Percentiles rank a stretch among this genome's conserved stretches.
phyloP scores from a whole-genome alignment of 2,329 filamentous ascomycete genomes.

The Ceratocystis ficicola region DNA sequence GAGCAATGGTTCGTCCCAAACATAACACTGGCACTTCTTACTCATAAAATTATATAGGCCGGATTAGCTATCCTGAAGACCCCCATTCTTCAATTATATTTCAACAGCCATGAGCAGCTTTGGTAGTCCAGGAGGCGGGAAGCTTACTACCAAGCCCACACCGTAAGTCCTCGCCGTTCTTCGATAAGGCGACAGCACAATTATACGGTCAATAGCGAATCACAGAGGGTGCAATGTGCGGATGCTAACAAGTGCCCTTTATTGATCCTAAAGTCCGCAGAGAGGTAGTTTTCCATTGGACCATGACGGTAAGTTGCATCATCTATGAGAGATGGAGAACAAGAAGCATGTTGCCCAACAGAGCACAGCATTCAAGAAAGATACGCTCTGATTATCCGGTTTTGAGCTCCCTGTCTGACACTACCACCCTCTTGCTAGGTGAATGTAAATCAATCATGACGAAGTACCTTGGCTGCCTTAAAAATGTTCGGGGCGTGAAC shows the following conservation, averaged over 20 bases:
- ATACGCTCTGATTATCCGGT: neutral
- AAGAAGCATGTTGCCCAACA: neutral
- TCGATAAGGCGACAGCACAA: neutral
- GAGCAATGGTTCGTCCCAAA: too few species aligned
- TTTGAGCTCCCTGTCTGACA: slow-evolving; percentile 15
- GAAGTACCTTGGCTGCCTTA: slow-evolving; percentile 76
- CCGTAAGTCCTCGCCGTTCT: slow-evolving; percentile 42
- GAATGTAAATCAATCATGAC: slow-evolving; percentile 89
- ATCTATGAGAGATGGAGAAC: neutral
- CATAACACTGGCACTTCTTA: too few species aligned
- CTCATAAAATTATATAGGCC: too few species aligned
- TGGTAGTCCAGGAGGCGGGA: slow-evolving; percentile 55
- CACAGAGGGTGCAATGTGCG: too few species aligned
- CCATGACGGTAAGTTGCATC: slow-evolving; percentile 53
- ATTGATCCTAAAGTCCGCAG: slow-evolving; percentile 51
- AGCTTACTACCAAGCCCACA: slow-evolving; percentile 53
- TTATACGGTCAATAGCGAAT: neutral
- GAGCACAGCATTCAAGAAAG: neutral
- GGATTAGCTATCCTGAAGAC: too few species aligned
- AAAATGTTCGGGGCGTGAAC: slow-evolving; percentile 70
- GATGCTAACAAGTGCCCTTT: neutral
- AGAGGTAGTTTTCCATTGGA: slow-evolving; percentile 93
- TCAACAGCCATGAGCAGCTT: slow-evolving; percentile 45
- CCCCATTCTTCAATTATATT: neutral
- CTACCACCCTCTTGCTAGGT: slow-evolving; percentile 38